Base-by-base conservation (phyloP, 495 filamentous ascomycete species). In the Aspergillus carlsbadensis region DNA sequence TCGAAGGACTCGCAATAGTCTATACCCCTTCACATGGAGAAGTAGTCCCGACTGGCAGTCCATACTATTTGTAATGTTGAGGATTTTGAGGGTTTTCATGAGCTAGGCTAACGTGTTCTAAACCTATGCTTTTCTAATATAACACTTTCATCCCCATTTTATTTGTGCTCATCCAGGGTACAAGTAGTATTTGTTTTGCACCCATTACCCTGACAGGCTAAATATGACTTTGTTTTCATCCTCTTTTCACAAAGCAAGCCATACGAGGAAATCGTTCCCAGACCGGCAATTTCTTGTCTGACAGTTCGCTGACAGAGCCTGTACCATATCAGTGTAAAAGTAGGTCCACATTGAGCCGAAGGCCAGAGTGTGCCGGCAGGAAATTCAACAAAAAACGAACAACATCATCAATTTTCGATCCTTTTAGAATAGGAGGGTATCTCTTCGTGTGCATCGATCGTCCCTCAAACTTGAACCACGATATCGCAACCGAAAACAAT, bases 401-500 rank as follows among this genome's bases (percentile, higher is more conserved):
- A 52, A 31, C 45, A 55, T 51, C 55, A 59, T 13, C 45, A 45
- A 64, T 26, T 58, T 45, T 55, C 52, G 55, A 41, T 26, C 56
- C 57, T 29, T 62, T 61, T 63, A 59, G 58, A 59, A 63, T 54
- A 60, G 65, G 71, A 63, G 68, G 72, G 65, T 76, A 76, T 77
- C 65, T 71, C 63, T 42, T 74, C 71, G 71, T 73, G 68, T 74
- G 59, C 68, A 55, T 71, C 65, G 54, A 55, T 72, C 64, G 54
- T 69, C 61, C 71, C 65, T 59, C 49, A 58, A 64, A 66, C 41
- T 6, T 22, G 11, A 62, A 53, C 52, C 52, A 57, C 56, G 41
- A 49, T 62, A 56, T 22, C 47, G 61, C 44, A 61, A 56, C 58
- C 37, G 36, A 62, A 63, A 61, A 54, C 57, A 35, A 42, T 46